Evolutionary conservation across 371 early-diverging fungal genomes (phyloP).

Genomic region (Syncephalastrum racemosum): DNA sequence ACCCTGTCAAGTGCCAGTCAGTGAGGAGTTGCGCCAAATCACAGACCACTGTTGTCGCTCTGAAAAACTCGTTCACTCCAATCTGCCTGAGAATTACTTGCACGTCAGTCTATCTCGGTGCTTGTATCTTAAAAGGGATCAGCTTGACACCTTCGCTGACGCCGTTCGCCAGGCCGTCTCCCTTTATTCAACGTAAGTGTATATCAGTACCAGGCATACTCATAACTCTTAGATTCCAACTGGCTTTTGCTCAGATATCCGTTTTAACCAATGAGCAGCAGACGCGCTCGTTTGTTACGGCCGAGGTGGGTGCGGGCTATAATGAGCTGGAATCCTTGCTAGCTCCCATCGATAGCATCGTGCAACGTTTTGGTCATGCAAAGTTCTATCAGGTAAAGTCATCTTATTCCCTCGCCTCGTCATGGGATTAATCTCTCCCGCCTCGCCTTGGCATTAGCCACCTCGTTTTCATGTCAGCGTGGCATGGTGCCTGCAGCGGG

Average conservation of each 20-base stretch:
- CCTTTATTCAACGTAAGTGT: not conserved
- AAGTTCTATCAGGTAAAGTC: constrained; percentile 37
- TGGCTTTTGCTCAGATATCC: constrained; percentile 35
- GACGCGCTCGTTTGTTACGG: constrained; percentile 43
- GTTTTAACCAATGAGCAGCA: constrained; percentile 40
- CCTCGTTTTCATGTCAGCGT: constrained; percentile 52
- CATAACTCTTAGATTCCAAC: constrained; percentile 22
- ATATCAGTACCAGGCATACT: not conserved
- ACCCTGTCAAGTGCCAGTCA: constrained; percentile 4
- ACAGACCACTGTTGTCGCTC: constrained; percentile 1
- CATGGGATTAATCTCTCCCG: not conserved
- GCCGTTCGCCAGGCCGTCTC: constrained; percentile 7
- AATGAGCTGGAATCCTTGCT: constrained; percentile 31
- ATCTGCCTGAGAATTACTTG: constrained; percentile 10
- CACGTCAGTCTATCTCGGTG: constrained; percentile 43
- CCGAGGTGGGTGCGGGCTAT: constrained; percentile 47
- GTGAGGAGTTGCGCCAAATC: constrained; percentile 10
- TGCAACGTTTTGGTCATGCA: constrained; percentile 22
- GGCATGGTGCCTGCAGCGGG: constrained; percentile 27
- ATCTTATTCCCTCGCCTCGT: not conserved
- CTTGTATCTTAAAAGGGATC: constrained; percentile 35
- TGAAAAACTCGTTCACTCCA: constrained; percentile 1
- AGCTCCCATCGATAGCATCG: constrained; percentile 23
- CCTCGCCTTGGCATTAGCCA: constrained; percentile 21
- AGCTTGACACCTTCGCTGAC: constrained; percentile 27